Conservation (phyloP, 2,329 filamentous ascomycete genomes). For the Rutstroemia sp. region DNA sequence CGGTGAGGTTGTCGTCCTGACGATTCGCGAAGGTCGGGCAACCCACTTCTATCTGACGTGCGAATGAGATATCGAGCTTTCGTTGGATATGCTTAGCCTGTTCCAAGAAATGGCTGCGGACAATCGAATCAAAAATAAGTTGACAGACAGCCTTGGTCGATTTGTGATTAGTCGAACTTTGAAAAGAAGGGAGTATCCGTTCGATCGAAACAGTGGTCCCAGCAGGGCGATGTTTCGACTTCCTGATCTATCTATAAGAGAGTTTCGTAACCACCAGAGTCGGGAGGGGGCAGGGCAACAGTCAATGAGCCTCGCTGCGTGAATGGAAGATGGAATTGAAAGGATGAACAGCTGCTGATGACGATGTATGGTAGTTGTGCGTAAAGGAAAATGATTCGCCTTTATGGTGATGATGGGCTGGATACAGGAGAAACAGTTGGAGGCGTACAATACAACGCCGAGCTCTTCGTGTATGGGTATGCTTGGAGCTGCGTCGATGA, state of each 20-base stretch:
- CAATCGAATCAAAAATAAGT: neutral
- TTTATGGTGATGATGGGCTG: neutral
- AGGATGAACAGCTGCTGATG: neutral
- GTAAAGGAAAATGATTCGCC: neutral
- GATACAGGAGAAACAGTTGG: slow-evolving; percentile 2
- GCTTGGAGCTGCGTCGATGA: neutral
- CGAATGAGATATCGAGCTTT: slow-evolving; percentile 5
- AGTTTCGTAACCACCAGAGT: neutral
- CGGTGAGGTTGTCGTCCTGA: slow-evolving; percentile 9
- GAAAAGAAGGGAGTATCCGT: slow-evolving; percentile 3
- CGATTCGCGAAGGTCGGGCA: slow-evolving; percentile 3
- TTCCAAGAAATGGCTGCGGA: neutral
- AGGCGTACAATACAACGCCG: slow-evolving; percentile 4
- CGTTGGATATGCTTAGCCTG: slow-evolving; percentile 1
- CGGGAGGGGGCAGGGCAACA: too few relatives aligned
- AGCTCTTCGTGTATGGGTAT: slow-evolving; percentile 4
- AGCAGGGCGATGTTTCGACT: neutral
- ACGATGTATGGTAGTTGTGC: neutral
- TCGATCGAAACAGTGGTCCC: neutral
- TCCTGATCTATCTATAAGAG: neutral
- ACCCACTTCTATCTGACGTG: neutral
- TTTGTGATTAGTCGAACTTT: slow-evolving; percentile 3
- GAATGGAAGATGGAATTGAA: neutral
- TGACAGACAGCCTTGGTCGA: slow-evolving; percentile 4
- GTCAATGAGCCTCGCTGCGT: neutral